These are phyloP conservation scores for Helichrysum umbraculigerum DNA, from an alignment of 129 eudicot genomes.

Conservation along the genomic window DNA sequence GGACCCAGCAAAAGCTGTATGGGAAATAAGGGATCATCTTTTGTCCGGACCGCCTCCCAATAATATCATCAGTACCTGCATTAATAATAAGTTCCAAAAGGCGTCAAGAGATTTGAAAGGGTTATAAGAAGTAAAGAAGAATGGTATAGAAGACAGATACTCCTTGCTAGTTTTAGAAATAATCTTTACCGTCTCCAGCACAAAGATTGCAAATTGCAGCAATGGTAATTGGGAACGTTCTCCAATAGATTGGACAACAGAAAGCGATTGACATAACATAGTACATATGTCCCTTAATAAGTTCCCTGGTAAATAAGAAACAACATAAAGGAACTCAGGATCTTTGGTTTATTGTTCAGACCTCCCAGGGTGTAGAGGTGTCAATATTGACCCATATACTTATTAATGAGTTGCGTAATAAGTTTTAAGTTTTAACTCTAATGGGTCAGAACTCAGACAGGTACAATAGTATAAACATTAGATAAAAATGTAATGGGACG, in stretches of 20 bases:
- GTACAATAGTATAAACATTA: too few relatives aligned
- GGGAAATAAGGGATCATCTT: constrained; percentile 57
- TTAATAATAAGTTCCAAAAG: not conserved
- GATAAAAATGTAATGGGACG: too few relatives aligned
- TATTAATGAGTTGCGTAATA: not conserved
- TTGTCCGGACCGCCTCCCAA: constrained; percentile 76
- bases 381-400: not conserved
- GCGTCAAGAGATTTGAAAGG: not conserved
- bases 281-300: constrained; percentile 73
- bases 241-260: constrained; percentile 66
- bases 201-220: constrained; percentile 85
- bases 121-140: not conserved
- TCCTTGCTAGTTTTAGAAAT: constrained; percentile 4
- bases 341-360: not conserved
- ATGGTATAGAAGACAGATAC: not conserved
- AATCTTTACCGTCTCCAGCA: constrained; percentile 82
- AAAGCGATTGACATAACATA: constrained; percentile 70
- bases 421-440: not conserved
- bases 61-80: constrained; percentile 76
- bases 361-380: not conserved
- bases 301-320: constrained; percentile 51
- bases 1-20: constrained; percentile 73
- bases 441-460: too few relatives aligned
- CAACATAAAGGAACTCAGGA: not conserved
- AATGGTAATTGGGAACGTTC: constrained; percentile 75